Base-by-base conservation (phyloP, 805 yeast genomes). In the Suhomyces xylopsoci region DNA sequence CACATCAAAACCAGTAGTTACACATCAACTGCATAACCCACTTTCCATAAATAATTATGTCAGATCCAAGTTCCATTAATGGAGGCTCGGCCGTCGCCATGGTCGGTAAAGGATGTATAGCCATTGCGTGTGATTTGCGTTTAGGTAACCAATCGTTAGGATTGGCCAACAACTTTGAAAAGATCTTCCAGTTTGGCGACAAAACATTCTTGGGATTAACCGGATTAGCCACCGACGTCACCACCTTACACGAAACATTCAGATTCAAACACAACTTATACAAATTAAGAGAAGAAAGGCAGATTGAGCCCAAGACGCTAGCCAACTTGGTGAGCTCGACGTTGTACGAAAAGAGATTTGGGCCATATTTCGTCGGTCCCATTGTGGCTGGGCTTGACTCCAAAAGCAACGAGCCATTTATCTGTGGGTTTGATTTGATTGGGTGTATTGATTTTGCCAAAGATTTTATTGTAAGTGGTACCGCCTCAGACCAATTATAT, bases 31-130 rank as follows among this genome's bases (percentile, higher is more conserved):
- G 25, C 30, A 42, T 17, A 6, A 20, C 22, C 22, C 4, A 3
- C 4, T 20, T 20, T 20, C 5, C 7, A n/a, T 22, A 20, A 14
- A 5, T 12, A 5, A 25, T 3, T 22, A 84, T 85, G 90, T 84
- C 90, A 44, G 91, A 87, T 71, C 91, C 91, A 65, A 84, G 89
- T 68, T 83, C 90, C 44, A 79, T 86, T 60, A 87, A 87, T 67
- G 90, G 97, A 74, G 99, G 99, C 73, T 81, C 96, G 58, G 97
- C 96, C 49, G 96, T 96, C 32, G 99, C 99, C 58, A 94, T 94
- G 99, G 87, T 87, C 24, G 99, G 99, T 63, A 92, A 96, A 67
- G 97, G 91, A 62, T 94, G 99, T 78, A 92, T 94, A 51, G 99
- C 98, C 28, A 91, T 94, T 64, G 99, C 97, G 3, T 87, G 94